These are phyloP conservation scores for Hawksworthiomyces lignivorus DNA, from an alignment of 2,329 filamentous ascomycete genomes.

Conservation along the genomic window DNA sequence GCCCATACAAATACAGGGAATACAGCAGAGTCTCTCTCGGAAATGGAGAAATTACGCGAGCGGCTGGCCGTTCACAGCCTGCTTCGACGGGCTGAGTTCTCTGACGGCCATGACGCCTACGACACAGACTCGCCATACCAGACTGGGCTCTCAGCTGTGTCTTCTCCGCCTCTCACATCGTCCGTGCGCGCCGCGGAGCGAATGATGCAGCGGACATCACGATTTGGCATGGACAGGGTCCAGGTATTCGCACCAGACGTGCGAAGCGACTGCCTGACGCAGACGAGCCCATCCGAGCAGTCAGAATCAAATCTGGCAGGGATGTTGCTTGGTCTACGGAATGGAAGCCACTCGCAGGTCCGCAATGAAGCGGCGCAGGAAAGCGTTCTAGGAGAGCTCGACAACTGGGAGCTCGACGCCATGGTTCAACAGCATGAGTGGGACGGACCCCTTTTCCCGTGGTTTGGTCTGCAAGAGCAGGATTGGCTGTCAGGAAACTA, in stretches of 20 bases:
- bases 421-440: not conserved
- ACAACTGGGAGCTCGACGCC: not conserved
- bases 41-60: slow-evolving; percentile 17
- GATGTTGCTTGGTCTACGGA: not conserved
- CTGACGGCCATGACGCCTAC: slow-evolving; percentile 19
- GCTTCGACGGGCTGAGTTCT: slow-evolving; percentile 20
- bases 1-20: not conserved
- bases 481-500: slow-evolving; percentile 1
- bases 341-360: not conserved
- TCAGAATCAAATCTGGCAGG: not conserved
- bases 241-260: not conserved
- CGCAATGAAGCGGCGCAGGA: not conserved
- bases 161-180: not conserved
- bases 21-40: too few relatives aligned
- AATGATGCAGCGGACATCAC: too few relatives aligned
- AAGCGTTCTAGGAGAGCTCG: not conserved
- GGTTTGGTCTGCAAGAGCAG: slow-evolving; percentile 8
- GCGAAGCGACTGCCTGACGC: not conserved
- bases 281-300: not conserved
- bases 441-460: slow-evolving; percentile 10
- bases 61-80: slow-evolving; percentile 23
- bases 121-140: not conserved
- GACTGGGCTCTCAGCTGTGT: not conserved
- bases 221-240: too few relatives aligned
- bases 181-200: too few relatives aligned